These are phyloP conservation scores for Pythium guiyangense DNA, from an alignment of 352 stramenopile genomes.

Conservation along the genomic window DNA sequence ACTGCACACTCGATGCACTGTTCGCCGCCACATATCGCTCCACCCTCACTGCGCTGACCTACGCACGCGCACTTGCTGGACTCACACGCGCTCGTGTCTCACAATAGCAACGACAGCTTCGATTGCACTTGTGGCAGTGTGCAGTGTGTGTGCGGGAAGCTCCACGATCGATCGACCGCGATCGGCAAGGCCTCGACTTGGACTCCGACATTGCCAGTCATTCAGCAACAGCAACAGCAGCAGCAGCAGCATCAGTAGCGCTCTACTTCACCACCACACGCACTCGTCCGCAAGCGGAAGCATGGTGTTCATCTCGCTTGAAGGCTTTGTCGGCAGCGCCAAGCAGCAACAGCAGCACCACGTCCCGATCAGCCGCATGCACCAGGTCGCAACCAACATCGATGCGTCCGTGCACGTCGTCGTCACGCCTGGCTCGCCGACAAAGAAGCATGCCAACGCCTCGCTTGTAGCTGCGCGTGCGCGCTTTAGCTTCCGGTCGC, in stretches of 20 bases:
- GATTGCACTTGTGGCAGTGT: too few relatives aligned
- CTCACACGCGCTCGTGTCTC: too few relatives aligned
- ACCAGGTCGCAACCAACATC: conserved; percentile 5
- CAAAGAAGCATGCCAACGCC: conserved; percentile 26
- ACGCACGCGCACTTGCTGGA: too few relatives aligned
- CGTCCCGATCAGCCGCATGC: conserved; percentile 9
- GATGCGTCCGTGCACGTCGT: conserved; percentile 41
- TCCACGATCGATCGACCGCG: too few relatives aligned
- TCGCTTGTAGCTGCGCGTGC: conserved; percentile 1
- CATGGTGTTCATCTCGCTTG: conserved; percentile 78
- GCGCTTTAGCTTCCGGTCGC: conserved; percentile 9
- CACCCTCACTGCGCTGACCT: too few relatives aligned
- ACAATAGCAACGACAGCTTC: too few relatives aligned
- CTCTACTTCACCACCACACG: neutral
- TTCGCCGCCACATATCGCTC: too few relatives aligned
- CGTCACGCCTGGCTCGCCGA: conserved; percentile 58
- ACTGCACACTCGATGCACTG: too few relatives aligned
- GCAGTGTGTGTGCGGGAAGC: too few relatives aligned
- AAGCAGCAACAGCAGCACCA: conserved; percentile 8
- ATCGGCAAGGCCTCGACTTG: too few relatives aligned
- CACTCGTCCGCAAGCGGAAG: neutral
- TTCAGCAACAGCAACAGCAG: neutral
- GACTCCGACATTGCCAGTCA: neutral
- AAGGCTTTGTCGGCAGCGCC: conserved; percentile 40
- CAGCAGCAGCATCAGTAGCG: too few relatives aligned